Percentiles rank a stretch among this genome's conserved stretches.
phyloP scores from a whole-genome alignment of 2,329 filamentous ascomycete genomes.

The Cercospora sp. region DNA sequence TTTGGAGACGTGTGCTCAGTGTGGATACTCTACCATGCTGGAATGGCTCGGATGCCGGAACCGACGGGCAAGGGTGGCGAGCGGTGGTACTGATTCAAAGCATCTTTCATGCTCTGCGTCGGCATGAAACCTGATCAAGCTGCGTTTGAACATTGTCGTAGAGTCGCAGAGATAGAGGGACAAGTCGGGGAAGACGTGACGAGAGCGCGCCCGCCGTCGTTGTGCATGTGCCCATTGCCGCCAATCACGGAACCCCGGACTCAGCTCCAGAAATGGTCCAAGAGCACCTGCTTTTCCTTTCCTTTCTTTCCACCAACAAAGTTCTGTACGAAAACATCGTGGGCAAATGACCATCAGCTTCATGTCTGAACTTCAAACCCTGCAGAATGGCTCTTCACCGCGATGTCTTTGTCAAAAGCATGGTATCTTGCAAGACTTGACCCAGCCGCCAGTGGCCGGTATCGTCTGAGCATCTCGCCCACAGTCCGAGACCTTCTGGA shows the following conservation, averaged over 20 bases:
- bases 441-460: background rate
- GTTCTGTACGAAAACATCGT: background rate
- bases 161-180: background rate
- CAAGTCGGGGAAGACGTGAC: background rate
- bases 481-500: background rate
- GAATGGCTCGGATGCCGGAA: constrained; percentile 10
- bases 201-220: background rate
- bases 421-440: background rate
- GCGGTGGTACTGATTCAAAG: background rate
- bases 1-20: background rate
- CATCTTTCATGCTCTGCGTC: background rate
- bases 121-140: background rate
- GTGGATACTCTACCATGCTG: constrained; percentile 10
- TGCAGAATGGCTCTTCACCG: background rate
- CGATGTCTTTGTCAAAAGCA: background rate
- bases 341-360: background rate
- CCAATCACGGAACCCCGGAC: background rate
- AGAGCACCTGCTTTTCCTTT: background rate
- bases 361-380: background rate
- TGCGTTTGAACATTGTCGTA: background rate
- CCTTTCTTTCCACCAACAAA: background rate
- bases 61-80: constrained; percentile 1
- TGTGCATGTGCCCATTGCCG: background rate
- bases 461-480: background rate
- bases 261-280: background rate